Base-by-base conservation (phyloP, 2,329 filamentous ascomycete genomes). In the Stagonosporopsis vannaccii region DNA sequence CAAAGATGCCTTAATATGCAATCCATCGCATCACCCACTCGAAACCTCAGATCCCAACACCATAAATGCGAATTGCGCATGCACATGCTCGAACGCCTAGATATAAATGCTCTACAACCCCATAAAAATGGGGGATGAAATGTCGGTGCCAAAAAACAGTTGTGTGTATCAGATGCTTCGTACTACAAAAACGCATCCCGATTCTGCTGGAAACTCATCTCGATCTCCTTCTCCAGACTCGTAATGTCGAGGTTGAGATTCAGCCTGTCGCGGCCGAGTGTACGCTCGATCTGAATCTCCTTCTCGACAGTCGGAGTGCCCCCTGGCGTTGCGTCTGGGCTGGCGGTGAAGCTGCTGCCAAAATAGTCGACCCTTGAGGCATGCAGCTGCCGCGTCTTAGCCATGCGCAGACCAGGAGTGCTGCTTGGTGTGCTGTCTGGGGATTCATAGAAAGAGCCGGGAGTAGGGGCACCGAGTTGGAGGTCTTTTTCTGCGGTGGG, bases 401-500 rank as follows among this genome's bases (percentile, higher is more conserved):
- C 40, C 22, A 53, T 58, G 13, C 43, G 43, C 2, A 53, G 43
- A 8, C 39, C 48, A 1, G 49, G 48, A 12, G 43, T 53, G 23
- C 33, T 49, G 22, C 44, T 35, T 17, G 55, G 55, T 19, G 55
- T 58, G 28, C 49, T 46, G 11, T 51, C 51, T 4, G 44, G 32
- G 4, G 54, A 44, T 23, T 68, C 63, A 30, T 64, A 69, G 4
- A 64, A 48, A 0, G 56, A 51, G 12, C 50, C 43, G 12, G 65
- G 57, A 5, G 45, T 60, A 5, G 58, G 44, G 6, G 46, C 36
- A 1, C 71, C 72, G 15, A 75, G 66, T 17, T 74, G 69, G 6
- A 75, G 17, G 5, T 75, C 67, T 53, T 76, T 76, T 42, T 80
- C 78, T 1, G 62, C 66, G 9, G 72, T 78, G 0, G 79, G 80